A percentile compares a stretch with the other conserved stretches of the same genome.
phyloP scores from a whole-genome alignment of 768 basidiomycete genomes.

The Gymnopilus junonius region DNA sequence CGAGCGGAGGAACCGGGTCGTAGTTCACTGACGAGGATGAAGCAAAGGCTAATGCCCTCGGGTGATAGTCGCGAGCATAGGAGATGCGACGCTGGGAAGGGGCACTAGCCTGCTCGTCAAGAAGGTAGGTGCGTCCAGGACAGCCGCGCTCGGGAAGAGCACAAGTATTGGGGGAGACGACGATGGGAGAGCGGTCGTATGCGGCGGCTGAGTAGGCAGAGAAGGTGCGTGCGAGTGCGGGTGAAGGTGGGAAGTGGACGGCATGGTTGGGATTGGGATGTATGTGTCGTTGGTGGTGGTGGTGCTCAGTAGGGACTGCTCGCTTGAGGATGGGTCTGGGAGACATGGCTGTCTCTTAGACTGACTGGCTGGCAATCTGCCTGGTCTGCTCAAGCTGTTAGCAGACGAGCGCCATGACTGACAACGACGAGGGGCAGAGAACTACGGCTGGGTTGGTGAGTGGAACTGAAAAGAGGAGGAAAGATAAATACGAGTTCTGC shows the following conservation, averaged over 20 bases:
- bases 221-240: constrained; percentile 53
- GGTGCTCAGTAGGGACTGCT: constrained; percentile 27
- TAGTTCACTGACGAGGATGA: constrained; percentile 18
- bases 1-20: constrained; percentile 48
- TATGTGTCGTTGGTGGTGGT: constrained; percentile 32
- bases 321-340: constrained; percentile 68
- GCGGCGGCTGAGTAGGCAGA: constrained; percentile 58
- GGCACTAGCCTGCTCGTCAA: constrained; percentile 43
- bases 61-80: constrained; percentile 47
- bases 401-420: constrained; percentile 2
- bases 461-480: constrained; percentile 1
- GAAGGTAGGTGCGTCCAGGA: constrained; percentile 69
- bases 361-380: neutral
- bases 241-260: constrained; percentile 60
- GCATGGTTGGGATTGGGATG: constrained; percentile 30
- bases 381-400: constrained; percentile 3
- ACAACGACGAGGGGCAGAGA: neutral
- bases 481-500: constrained; percentile 6
- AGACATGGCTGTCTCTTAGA: constrained; percentile 28
- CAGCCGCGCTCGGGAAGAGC: constrained; percentile 81
- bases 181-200: constrained; percentile 84
- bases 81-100: constrained; percentile 22
- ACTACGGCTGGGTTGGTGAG: neutral
- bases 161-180: constrained; percentile 72
- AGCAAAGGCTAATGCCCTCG: constrained; percentile 39